Evolutionary conservation across 169 alveolate species (phyloP).

Genomic region (Prorocentrum cordatum): DNA sequence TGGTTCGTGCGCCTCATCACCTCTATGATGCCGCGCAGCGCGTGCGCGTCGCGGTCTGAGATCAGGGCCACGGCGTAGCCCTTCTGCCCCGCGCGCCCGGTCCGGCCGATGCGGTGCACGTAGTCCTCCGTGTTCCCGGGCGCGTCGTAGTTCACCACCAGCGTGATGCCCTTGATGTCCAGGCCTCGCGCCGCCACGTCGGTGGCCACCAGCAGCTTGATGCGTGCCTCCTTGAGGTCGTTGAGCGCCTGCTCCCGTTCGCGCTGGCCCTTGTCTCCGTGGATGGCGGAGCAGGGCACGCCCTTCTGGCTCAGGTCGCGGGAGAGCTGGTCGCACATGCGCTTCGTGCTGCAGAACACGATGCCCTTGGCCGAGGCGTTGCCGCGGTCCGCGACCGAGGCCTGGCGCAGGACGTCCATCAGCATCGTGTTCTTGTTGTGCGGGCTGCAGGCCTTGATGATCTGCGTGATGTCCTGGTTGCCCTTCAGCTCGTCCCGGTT

Average conservation of each 20-base stretch:
- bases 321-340: conserved; percentile 12
- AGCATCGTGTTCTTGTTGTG: background rate
- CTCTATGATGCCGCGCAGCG: conserved; percentile 65
- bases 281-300: conserved; percentile 65
- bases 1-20: conserved; percentile 31
- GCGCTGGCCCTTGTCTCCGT: conserved; percentile 57
- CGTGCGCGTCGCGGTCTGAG: conserved; percentile 60
- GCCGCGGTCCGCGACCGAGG: conserved; percentile 36
- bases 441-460: background rate
- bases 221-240: conserved; percentile 16
- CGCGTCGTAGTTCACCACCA: conserved; percentile 68
- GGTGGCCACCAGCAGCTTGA: conserved; percentile 38
- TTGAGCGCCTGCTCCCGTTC: conserved; percentile 11
- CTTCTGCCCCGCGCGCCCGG: conserved; percentile 68
- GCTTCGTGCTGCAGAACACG: conserved; percentile 45
- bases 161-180: conserved; percentile 59
- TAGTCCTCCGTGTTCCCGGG: conserved; percentile 65
- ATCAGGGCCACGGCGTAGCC: conserved; percentile 59
- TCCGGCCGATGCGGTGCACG: conserved; percentile 67
- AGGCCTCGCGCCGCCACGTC: conserved; percentile 65
- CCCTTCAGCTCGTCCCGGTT: conserved; percentile 63
- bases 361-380: conserved; percentile 56
- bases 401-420: conserved; percentile 6
- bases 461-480: conserved; percentile 64
- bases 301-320: conserved; percentile 23